Base-by-base conservation (phyloP, 169 alveolate genomes). In the Cyclospora cayetanensis region DNA sequence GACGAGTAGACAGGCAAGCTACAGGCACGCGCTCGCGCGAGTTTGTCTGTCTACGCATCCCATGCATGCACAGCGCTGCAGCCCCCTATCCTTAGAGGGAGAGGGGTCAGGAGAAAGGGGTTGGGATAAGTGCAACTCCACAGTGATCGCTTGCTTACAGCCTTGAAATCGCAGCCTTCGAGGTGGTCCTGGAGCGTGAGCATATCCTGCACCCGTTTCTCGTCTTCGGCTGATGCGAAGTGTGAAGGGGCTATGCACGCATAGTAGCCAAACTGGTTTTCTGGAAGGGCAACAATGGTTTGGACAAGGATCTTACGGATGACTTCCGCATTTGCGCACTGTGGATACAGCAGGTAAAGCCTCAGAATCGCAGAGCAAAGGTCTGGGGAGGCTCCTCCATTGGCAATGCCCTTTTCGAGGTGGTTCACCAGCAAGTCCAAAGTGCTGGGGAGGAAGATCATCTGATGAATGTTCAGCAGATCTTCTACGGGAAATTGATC, bases 301-400 rank as follows among this genome's bases (percentile, higher is more conserved):
- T 87, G 80, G 12, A 87, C 92, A 20, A 87, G 76, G 42, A 87
- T 87, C 20, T 87, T 87, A 2, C 92, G 37, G 20, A 79, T 87
- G 31, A 87, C 83, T 37, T 87, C 92, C 20, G 74, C 92, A 29
- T 77, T 42, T n/a, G 82, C 80, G 34, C 92, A 87, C 77, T 87
- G 92, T n/a, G 92, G 92, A 31, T 87, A 87, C 5, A 87, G 92
- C n/a, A 87, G 74, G 22, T 87, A 87, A 27, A 87, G 65, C 43
- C 82, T 31, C n/a, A 87, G 85, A n/a, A 87, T 77, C 1, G 92
- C 87, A 1, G 77, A 46, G 37, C 92, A 87, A 2, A 79, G 43
- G 11, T 87, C 92, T n/a, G 70, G 87, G 82, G 86, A 76, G 41
- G 86, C 86, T 9, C 86, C 86, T 11, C 86, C 86, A 12, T 12